These are phyloP conservation scores for Pichia sp. DNA, from an alignment of 1,139 yeast species.

Conservation along the genomic window DNA sequence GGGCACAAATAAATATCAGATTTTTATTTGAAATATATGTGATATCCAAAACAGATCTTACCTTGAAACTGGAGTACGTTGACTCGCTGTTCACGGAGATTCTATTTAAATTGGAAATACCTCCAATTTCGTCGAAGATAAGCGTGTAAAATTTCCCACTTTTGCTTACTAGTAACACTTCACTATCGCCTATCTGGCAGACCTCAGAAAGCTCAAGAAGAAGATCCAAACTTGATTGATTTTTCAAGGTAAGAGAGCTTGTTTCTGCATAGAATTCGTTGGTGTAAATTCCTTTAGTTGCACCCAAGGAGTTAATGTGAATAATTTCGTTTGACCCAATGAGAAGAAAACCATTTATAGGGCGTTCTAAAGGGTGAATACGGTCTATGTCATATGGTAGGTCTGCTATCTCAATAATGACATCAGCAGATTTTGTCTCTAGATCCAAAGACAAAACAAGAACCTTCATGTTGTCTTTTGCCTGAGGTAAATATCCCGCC, in stretches of 20 bases:
- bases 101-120: constrained; percentile 25
- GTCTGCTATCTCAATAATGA: constrained; percentile 57
- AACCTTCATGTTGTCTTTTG: constrained; percentile 60
- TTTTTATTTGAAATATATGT: constrained; percentile 26
- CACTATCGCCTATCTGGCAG: constrained; percentile 45
- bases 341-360: constrained; percentile 58
- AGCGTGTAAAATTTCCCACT: constrained; percentile 50
- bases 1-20: constrained; percentile 41
- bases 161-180: constrained; percentile 49
- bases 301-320: constrained; percentile 81
- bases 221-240: constrained; percentile 50
- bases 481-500: constrained; percentile 65
- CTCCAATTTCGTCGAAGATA: constrained; percentile 41
- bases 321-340: constrained; percentile 75
- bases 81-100: constrained; percentile 20
- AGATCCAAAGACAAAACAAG: constrained; percentile 60
- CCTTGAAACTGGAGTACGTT: constrained; percentile 20
- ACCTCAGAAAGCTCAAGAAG: constrained; percentile 55
- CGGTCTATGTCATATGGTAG: constrained; percentile 74
- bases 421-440: constrained; percentile 57
- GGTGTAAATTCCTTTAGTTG: constrained; percentile 60
- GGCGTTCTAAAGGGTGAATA: constrained; percentile 58
- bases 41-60: constrained; percentile 26
- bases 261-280: constrained; percentile 51
- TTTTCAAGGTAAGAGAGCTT: constrained; percentile 48